phyloP scores from a whole-genome alignment of 768 basidiomycete genomes.

The Sarcodon sp. region DNA sequence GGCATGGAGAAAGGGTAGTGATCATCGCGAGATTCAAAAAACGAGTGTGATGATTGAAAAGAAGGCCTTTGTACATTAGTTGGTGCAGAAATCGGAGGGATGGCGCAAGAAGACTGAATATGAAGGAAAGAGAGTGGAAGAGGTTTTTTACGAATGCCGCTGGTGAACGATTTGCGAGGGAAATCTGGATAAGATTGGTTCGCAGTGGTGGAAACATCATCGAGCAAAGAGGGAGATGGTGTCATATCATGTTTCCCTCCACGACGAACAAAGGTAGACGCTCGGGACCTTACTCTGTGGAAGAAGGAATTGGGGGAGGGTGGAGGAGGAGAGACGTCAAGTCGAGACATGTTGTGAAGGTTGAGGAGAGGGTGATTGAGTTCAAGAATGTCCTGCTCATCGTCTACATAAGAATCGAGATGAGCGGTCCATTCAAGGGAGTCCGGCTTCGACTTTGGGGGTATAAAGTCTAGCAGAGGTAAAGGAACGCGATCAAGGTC shows the following conservation, averaged over 20 bases:
- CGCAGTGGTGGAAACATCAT: too few species aligned
- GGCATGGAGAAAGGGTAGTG: too few species aligned
- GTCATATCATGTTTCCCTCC: not conserved
- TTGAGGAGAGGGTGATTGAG: not conserved
- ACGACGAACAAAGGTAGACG: not conserved
- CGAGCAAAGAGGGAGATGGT: not conserved
- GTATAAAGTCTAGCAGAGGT: not conserved
- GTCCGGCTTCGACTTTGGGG: not conserved
- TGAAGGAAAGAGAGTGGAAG: too few species aligned
- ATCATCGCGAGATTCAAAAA: too few species aligned
- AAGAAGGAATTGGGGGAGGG: not conserved
- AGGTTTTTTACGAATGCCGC: too few species aligned
- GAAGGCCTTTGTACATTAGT: too few species aligned
- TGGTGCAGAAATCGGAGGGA: too few species aligned
- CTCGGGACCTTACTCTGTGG: not conserved
- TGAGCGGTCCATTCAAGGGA: not conserved
- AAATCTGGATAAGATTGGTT: too few species aligned
- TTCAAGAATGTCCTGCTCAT: not conserved
- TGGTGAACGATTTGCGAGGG: too few species aligned
- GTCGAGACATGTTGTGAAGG: not conserved
- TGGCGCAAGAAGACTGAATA: too few species aligned
- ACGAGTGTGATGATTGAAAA: too few species aligned
- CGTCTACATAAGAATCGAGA: not conserved
- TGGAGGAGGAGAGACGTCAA: not conserved
- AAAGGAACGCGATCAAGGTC: not conserved